A percentile compares a stretch with the other conserved stretches of the same genome.
Evolutionary conservation across 2,329 filamentous ascomycete species (phyloP).

Genomic region (Diaporthe sp.): DNA sequence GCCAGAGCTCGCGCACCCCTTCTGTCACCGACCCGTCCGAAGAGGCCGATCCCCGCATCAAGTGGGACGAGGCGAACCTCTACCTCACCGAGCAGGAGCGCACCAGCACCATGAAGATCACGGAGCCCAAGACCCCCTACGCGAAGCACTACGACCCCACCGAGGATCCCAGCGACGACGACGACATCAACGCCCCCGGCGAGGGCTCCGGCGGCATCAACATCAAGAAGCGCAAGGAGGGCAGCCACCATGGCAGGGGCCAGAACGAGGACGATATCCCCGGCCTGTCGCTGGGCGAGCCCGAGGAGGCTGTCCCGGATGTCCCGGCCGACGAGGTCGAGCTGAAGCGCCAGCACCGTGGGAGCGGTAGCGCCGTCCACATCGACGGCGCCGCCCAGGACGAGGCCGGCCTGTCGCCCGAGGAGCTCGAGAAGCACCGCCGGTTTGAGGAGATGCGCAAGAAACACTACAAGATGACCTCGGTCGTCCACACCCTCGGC

Average conservation of each 20-base stretch:
- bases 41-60: constrained; percentile 78
- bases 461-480: constrained; percentile 99
- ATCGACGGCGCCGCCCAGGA: constrained; percentile 73
- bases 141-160: constrained; percentile 91
- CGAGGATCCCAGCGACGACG: constrained; percentile 89
- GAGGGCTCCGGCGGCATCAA: constrained; percentile 63
- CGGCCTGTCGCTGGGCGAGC: constrained; percentile 90
- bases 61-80: constrained; percentile 99
- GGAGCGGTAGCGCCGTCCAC: constrained; percentile 79
- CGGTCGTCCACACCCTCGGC: constrained; percentile 89
- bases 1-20: constrained; percentile 66
- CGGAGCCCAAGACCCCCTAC: constrained; percentile 98
- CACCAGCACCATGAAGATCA: constrained; percentile 97
- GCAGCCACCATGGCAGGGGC: constrained; percentile 36
- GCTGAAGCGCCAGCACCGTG: constrained; percentile 37
- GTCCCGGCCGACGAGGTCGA: constrained; percentile 49
- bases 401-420: constrained; percentile 68
- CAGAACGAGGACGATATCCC: constrained; percentile 82
- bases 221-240: constrained; percentile 43
- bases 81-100: constrained; percentile 98
- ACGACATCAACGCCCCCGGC: constrained; percentile 77
- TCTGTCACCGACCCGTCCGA: constrained; percentile 60
- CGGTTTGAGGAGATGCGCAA: constrained; percentile 93
- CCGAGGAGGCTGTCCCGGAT: constrained; percentile 79
- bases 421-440: constrained; percentile 91